A percentile compares a stretch with the other conserved stretches of the same genome.
Evolutionary conservation across 768 basidiomycete species (phyloP).

Genomic region (Mycena galericulata): DNA sequence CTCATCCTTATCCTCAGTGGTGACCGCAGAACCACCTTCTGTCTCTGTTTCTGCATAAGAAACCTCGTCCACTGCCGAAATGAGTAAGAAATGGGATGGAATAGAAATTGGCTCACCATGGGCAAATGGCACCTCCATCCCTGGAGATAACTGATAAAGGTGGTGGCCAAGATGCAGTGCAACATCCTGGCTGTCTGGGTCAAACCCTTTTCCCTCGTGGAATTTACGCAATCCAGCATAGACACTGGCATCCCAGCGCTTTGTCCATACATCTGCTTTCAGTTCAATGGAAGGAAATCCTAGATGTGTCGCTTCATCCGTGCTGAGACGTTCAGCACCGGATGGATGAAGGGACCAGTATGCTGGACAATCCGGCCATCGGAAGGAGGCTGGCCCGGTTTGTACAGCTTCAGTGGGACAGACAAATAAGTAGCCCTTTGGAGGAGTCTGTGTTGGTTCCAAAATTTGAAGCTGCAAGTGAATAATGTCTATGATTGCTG

Average conservation of each 20-base stretch:
- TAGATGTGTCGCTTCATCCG: not conserved
- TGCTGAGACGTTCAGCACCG: not conserved
- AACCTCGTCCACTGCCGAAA: too few relatives aligned
- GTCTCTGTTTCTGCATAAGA: too few relatives aligned
- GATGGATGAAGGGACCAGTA: constrained; percentile 12
- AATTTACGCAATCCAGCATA: constrained; percentile 12
- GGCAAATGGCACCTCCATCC: not conserved
- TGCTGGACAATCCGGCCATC: not conserved
- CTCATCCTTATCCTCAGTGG: too few relatives aligned
- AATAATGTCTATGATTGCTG: not conserved
- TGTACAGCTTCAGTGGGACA: not conserved
- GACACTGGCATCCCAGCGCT: not conserved
- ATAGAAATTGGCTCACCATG: not conserved
- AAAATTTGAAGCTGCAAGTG: not conserved
- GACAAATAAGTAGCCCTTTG: constrained; percentile 1
- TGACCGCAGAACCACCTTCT: too few relatives aligned
- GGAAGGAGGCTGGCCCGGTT: not conserved
- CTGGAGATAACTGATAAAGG: not conserved
- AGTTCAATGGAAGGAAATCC: not conserved
- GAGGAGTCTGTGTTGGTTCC: too few relatives aligned
- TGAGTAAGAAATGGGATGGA: too few relatives aligned
- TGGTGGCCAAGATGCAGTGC: not conserved
- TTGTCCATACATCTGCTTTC: not conserved
- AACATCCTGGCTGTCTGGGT: constrained; percentile 12
- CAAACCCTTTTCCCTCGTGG: constrained; percentile 18